Percentiles rank a stretch among this genome's conserved stretches.
These are phyloP conservation scores for Yamadazyma takamatsuzukensis DNA, from an alignment of 805 yeast genomes.

Conservation along the genomic window DNA sequence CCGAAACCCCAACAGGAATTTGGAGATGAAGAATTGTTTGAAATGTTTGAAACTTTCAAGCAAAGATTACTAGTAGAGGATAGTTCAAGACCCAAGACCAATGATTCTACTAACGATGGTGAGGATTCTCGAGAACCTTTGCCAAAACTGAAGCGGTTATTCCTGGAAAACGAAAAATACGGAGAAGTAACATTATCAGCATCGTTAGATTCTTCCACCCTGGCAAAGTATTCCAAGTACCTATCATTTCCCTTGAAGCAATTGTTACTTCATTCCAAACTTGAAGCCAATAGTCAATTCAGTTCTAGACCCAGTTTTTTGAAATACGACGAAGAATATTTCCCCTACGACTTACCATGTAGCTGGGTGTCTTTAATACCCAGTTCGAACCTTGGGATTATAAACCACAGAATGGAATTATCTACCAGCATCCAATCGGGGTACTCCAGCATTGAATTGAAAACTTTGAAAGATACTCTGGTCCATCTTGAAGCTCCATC, in stretches of 20 bases:
- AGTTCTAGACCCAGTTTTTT: constrained; percentile 23
- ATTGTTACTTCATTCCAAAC: constrained; percentile 17
- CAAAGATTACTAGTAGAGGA: constrained; percentile 20
- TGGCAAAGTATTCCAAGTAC: constrained; percentile 18
- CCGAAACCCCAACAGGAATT: constrained; percentile 22
- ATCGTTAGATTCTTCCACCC: constrained; percentile 15
- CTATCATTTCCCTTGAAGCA: constrained; percentile 21
- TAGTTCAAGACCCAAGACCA: background rate
- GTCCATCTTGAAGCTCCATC: background rate
- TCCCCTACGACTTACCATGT: constrained; percentile 32
- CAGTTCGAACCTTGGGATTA: constrained; percentile 16
- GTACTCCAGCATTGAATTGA: constrained; percentile 24
- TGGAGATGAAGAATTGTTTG: constrained; percentile 26
- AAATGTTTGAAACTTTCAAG: constrained; percentile 29
- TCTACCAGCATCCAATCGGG: constrained; percentile 25
- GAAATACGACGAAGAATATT: constrained; percentile 13
- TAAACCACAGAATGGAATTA: constrained; percentile 24
- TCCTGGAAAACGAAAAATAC: constrained; percentile 9
- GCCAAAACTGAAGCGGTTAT: too few species aligned
- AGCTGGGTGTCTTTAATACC: constrained; percentile 39
- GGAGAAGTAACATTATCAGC: constrained; percentile 16
- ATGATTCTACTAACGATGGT: constrained; percentile 4
- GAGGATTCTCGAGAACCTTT: too few species aligned
- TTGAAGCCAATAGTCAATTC: constrained; percentile 18
- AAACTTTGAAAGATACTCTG: constrained; percentile 5